These are phyloP conservation scores for Mycena floridula DNA, from an alignment of 768 basidiomycete species.

Conservation along the genomic window DNA sequence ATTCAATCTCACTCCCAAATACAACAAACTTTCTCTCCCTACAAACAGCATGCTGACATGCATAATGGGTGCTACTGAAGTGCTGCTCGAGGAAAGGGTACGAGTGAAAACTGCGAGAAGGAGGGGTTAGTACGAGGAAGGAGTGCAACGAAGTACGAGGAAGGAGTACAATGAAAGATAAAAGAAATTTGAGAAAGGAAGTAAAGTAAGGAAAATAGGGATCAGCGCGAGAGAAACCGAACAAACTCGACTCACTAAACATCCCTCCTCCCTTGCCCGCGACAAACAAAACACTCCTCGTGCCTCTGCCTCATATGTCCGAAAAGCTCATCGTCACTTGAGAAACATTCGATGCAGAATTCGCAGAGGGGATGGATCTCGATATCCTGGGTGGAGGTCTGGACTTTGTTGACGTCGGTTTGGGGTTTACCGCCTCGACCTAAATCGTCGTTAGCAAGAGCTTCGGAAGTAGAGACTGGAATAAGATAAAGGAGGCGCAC, in stretches of 20 bases:
- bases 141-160: too few relatives aligned
- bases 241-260: slow-evolving; percentile 94
- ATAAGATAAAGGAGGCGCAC: too few relatives aligned
- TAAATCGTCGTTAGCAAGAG: too few relatives aligned
- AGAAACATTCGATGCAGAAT: slow-evolving; percentile 92
- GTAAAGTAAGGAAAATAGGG: slow-evolving; percentile 12
- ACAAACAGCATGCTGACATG: slow-evolving; percentile 70
- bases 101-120: slow-evolving; percentile 2
- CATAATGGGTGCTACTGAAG: slow-evolving; percentile 69
- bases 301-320: slow-evolving; percentile 89
- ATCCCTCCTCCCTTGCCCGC: slow-evolving; percentile 69
- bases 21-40: slow-evolving; percentile 91
- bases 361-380: slow-evolving; percentile 70
- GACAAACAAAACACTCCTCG: too few relatives aligned
- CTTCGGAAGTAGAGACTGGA: too few relatives aligned
- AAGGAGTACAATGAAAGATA: too few relatives aligned
- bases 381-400: slow-evolving; percentile 40
- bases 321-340: slow-evolving; percentile 89
- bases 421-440: too few relatives aligned
- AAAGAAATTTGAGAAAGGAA: background rate
- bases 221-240: too few relatives aligned
- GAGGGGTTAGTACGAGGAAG: slow-evolving; percentile 43
- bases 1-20: slow-evolving; percentile 79
- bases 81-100: slow-evolving; percentile 54
- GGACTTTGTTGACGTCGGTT: slow-evolving; percentile 3